Evolutionary conservation across 345 rosid species (phyloP), one percentile per base, ranked within the genome.

Genomic region (Brassica juncea): DNA sequence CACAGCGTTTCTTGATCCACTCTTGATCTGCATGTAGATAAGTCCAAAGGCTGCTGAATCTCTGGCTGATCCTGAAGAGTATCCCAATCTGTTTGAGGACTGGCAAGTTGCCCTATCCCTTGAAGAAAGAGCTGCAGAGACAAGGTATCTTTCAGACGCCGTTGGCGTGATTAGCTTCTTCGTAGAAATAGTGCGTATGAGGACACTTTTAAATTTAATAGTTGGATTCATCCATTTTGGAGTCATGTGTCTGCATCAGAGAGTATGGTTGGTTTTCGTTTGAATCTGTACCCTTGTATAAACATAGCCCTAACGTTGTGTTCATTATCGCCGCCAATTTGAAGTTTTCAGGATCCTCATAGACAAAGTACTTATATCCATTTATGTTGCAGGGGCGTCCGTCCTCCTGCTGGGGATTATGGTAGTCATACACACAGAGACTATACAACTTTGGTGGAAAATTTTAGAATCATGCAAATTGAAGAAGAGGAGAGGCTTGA

Each of bases 21-120:
- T 73, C 8, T 58, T 55, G 6, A 68, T 74, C 58, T 80, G 64
- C 77, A 5, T 77, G 66, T 85, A 94, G 99, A 86, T 94, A 68
- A 94, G 92, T 82, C 88, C 98, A 73, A 93, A 91, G 84, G 99
- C 99, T 39, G 99, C 99, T 32, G 99, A 94, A 75, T 92, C 98
- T 73, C 85, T 94, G 87, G 98, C 99, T 4, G 99, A 94, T 87
- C 97, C 98, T 76, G 91, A 86, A 78, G 99, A 94, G 85, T 94
- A 94, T 83, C 86, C 97, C 58, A 94, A 92, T 87, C 69, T 94
- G 82, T 94, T 92, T 85, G 98, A 94, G 67, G 95, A 94, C 84
- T 91, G 98, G 99, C 95, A 93, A 86, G 86, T 88, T 59, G 88
- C 97, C 42, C 85, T 94, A 37, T 86, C 97, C 63, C 84, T 94